These are phyloP conservation scores for Centaurea solstitialis DNA, from an alignment of 129 eudicot genomes.

Conservation along the genomic window DNA sequence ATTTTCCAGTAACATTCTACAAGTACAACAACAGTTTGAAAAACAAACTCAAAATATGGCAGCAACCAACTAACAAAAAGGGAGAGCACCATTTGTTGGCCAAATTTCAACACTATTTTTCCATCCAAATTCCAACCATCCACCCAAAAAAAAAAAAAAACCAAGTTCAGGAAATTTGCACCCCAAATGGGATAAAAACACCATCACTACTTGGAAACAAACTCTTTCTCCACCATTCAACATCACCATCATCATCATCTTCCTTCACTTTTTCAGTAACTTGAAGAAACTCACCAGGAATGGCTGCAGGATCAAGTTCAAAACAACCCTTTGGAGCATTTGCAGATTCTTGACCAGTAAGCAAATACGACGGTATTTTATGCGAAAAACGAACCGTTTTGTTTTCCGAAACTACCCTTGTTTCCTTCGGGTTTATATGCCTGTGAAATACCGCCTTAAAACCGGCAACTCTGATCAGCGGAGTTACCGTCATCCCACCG, in stretches of 20 bases:
- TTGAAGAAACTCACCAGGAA: conserved; percentile 65
- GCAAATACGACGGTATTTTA: conserved; percentile 59
- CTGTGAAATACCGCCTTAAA: conserved; percentile 63
- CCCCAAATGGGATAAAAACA: conserved; percentile 23
- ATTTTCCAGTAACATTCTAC: conserved; percentile 8
- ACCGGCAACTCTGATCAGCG: conserved; percentile 79
- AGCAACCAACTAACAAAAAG: conserved; percentile 13
- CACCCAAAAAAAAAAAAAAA: not conserved
- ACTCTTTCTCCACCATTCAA: not conserved
- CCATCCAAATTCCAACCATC: not conserved
- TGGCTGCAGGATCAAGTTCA: conserved; percentile 89
- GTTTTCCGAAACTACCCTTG: conserved; percentile 51
- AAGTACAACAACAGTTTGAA: conserved; percentile 6
- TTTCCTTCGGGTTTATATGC: conserved; percentile 46
- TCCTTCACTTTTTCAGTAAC: conserved; percentile 23
- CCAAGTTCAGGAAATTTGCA: conserved; percentile 32
- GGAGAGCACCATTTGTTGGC: conserved; percentile 9
- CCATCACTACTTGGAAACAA: conserved; percentile 30
- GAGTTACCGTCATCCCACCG: conserved; percentile 57
- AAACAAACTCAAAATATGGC: conserved; percentile 1
- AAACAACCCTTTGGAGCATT: conserved; percentile 62
- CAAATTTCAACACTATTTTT: conserved; percentile 11
- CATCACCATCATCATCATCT: not conserved
- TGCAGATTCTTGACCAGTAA: conserved; percentile 58
- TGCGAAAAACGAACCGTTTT: conserved; percentile 68